Evolutionary conservation across 805 yeast genomes (phyloP), one percentile per base, ranked within the genome.

Genomic region (Starmera caribaea): DNA sequence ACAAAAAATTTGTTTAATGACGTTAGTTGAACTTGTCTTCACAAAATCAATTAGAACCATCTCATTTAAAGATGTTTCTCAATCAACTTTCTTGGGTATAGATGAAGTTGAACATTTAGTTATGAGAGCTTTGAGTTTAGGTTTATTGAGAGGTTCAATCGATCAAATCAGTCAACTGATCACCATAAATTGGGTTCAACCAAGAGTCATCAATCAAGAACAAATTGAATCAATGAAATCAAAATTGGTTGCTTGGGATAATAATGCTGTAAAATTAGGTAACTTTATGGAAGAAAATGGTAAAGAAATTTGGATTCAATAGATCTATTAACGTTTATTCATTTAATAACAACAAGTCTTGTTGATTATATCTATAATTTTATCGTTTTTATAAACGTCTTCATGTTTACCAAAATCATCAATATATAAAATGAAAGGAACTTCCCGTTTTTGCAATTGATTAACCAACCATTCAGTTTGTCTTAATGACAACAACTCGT

Each of bases 181-280:
- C 41, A 78, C 81, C 29, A 79, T 92, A 36, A 78, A 83, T 24
- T 92, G 98, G 98, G 81, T 90, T 45, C 97, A 92, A 68, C 97
- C 98, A 43, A 74, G 97, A 54, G 85, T 88, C 40, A 81, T 92
- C 72, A 86, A 86, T 54, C 69, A 68, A 46, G 75, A 74, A 34
- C 98, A 92, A 68, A 82, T 90, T 42, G 73, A 69, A 41, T 70
- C 71, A 34, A 86, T 92, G 83, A 77, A 78, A 47, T 69, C 71
- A 38, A 82, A 84, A 51, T 72, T 92, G 55, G 68, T 69, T 24
- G 70, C 68, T 38, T 92, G 99, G 99, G 81, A 83, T 50, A 58
- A 61, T 40, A 79, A 79, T 50, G 97, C 90, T 21, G 69, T 71
- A 31, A 68, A 68, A 29, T 69, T 92, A 49, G 82, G 76, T 37